These are phyloP conservation scores for Epichloe hybrida DNA, from an alignment of 2,329 filamentous ascomycete species.

Conservation along the genomic window DNA sequence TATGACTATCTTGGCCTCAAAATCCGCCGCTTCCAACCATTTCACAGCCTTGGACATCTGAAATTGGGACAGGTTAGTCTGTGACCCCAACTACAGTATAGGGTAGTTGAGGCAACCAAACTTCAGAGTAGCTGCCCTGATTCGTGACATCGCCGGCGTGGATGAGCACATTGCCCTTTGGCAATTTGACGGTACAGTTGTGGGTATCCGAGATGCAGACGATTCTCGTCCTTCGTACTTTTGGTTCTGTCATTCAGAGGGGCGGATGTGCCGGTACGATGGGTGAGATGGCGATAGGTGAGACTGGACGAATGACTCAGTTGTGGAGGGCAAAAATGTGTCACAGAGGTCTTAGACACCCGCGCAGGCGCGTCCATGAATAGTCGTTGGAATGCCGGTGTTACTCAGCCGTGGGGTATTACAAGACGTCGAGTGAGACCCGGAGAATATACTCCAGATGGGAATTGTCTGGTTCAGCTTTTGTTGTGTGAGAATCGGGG, in stretches of 20 bases:
- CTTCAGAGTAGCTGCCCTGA: constrained; percentile 48
- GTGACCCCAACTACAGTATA: not conserved
- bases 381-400: not conserved
- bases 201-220: constrained; percentile 71
- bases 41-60: constrained; percentile 44
- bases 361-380: not conserved
- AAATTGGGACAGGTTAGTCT: not conserved
- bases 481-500: no score
- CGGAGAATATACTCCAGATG: no score
- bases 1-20: constrained; percentile 57
- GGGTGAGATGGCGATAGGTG: not conserved
- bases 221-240: constrained; percentile 41
- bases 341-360: not conserved
- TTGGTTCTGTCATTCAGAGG: constrained; percentile 6
- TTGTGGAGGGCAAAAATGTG: not conserved
- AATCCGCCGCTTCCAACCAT: constrained; percentile 56
- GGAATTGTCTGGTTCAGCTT: no score
- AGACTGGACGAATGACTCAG: not conserved
- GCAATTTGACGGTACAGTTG: constrained; percentile 50
- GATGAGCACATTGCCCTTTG: constrained; percentile 59
- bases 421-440: no score
- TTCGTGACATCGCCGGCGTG: constrained; percentile 69
- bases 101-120: constrained; percentile 8
- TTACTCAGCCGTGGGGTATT: no score
- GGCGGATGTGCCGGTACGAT: no score